Evolutionary conservation across 106 monocot genomes (phyloP), one percentile per base, ranked within the genome.

Genomic region (Cymbidium sinense): DNA sequence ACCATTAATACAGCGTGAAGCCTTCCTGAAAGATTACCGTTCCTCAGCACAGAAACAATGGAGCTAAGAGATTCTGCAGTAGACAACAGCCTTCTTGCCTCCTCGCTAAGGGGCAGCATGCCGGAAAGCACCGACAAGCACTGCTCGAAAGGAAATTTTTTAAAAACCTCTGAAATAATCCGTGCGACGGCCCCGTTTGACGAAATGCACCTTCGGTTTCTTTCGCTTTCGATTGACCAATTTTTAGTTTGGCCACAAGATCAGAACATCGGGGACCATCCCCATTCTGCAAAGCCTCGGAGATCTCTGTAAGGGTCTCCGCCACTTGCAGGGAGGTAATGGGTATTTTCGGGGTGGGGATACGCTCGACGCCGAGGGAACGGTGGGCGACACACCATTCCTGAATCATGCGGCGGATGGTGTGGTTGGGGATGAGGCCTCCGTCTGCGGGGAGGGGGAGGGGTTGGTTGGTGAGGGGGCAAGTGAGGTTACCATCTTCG

Each of bases 361-460:
- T 85, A 20, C 88, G 71, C 65, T 88, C 88, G 8, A 91, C 62
- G 50, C 91, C 91, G 8, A 43, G 58, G 28, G 86, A 62, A 0
- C 77, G 47, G 77, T 88, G 70, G 0, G 74, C 81, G 28, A 88
- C 84, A 76, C 86, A 91, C 91, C 91, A 91, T 3, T 83, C 80
- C 65, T 91, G 91, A 4, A 91, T 91, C 84, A 88, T 44, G 35
- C 86, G 41, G 5, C 84, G 79, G 6, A 87, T 77, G 19, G 88
- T 76, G 54, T 88, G 88, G 69, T 91, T 91, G 0, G 91, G 91
- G 41, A 86, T 81, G 50, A 83, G 75, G 13, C 84, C 82, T 37
- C 80, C 78, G 47, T 47, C 47, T n/a, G n/a, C n/a, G n/a, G n/a
- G n/a, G 47, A 47, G 47, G 15, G 47, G 47, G 43, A 73, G 89